Evolutionary conservation across 2,329 filamentous ascomycete genomes (phyloP).

Genomic region (Nigrospora osmanthi): DNA sequence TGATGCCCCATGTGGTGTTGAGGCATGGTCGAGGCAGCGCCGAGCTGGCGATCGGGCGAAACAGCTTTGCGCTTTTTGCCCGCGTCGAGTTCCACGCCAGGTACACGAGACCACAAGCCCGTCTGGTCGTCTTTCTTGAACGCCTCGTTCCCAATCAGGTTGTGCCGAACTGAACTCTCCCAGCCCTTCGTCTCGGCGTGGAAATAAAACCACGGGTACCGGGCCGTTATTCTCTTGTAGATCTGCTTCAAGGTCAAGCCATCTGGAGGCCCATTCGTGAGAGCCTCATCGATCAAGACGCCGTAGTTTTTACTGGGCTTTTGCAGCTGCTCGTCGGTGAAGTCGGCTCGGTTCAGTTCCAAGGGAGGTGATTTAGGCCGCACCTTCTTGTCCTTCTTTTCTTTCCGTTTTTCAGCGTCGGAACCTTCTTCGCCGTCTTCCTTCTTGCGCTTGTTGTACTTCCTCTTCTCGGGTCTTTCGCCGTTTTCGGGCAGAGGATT

Average conservation of each 20-base stretch:
- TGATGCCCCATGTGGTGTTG: constrained; percentile 17
- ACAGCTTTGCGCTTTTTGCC: constrained; percentile 52
- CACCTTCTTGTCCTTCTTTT: constrained; percentile 53
- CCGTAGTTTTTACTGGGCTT: constrained; percentile 58
- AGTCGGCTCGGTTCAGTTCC: constrained; percentile 45
- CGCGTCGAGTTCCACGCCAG: constrained; percentile 50
- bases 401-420: constrained; percentile 47
- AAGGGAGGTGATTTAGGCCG: constrained; percentile 53
- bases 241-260: constrained; percentile 54
- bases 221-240: constrained; percentile 52
- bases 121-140: constrained; percentile 51
- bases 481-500: constrained; percentile 52
- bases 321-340: constrained; percentile 48
- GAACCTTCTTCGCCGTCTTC: constrained; percentile 49
- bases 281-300: constrained; percentile 51
- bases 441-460: constrained; percentile 56
- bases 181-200: constrained; percentile 55
- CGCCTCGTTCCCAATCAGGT: constrained; percentile 53
- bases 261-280: constrained; percentile 43
- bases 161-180: constrained; percentile 59
- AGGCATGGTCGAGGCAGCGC: constrained; percentile 10
- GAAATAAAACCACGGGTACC: constrained; percentile 54
- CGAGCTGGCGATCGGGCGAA: constrained; percentile 38
- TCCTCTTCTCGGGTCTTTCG: constrained; percentile 53
- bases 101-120: constrained; percentile 49